Conservation (phyloP, 345 rosid species). For the Atalantia buxifolia region DNA sequence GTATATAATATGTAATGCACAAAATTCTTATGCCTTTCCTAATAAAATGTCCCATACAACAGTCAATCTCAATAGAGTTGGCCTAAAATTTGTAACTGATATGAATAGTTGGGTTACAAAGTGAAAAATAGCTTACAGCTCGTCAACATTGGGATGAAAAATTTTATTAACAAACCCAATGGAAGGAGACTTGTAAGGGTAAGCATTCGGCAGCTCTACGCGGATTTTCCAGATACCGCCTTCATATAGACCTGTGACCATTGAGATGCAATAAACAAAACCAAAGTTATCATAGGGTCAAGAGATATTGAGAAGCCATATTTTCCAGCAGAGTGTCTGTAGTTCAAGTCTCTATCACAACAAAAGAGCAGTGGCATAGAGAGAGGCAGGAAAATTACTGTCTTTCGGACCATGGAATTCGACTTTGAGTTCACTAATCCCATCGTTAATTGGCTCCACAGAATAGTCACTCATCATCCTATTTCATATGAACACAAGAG, state of each 20-base stretch:
- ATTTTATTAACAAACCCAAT: constrained; percentile 36
- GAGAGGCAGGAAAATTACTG: constrained; percentile 26
- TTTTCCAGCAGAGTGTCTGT: not conserved
- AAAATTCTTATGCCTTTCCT: too few relatives aligned
- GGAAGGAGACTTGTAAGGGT: constrained; percentile 39
- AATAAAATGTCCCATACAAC: too few relatives aligned
- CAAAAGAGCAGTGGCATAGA: not conserved
- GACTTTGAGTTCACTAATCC: constrained; percentile 52
- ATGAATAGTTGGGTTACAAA: not conserved
- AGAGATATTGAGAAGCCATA: not conserved
- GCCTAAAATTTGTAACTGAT: not conserved
- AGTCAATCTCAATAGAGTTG: not conserved
- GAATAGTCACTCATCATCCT: constrained; percentile 63
- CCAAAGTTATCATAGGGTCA: not conserved
- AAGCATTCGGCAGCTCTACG: constrained; percentile 42
- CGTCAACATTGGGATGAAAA: constrained; percentile 43
- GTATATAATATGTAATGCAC: too few relatives aligned
- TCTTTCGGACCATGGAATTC: constrained; percentile 57
- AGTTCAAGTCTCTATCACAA: not conserved
- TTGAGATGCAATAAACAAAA: not conserved
- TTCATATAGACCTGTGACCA: constrained; percentile 29
- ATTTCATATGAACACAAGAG: not conserved
- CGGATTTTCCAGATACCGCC: constrained; percentile 36
- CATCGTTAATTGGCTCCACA: constrained; percentile 55
- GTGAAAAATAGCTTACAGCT: constrained; percentile 24